phyloP scores from a whole-genome alignment of 2,329 filamentous ascomycete species.

The Didymella sp. region DNA sequence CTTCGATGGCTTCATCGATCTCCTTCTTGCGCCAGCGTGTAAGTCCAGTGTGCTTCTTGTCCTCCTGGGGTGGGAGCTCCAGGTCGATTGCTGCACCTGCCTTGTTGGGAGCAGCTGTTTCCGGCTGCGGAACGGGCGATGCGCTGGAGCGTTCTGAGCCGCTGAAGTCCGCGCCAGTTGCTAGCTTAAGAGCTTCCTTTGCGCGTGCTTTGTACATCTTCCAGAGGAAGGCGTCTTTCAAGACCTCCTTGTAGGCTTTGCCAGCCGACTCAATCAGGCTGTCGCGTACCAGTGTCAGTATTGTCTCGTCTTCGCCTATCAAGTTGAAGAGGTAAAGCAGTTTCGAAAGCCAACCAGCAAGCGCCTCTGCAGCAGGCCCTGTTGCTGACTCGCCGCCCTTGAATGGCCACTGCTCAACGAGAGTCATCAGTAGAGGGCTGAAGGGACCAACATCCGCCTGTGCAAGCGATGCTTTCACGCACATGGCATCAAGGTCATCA shows the following conservation, averaged over 20 bases:
- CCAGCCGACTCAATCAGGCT: slow-evolving; percentile 38
- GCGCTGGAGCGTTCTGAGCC: slow-evolving; percentile 44
- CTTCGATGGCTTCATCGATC: slow-evolving; percentile 78
- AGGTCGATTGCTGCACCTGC: slow-evolving; percentile 32
- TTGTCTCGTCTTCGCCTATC: slow-evolving; percentile 45
- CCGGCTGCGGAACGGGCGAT: slow-evolving; percentile 33
- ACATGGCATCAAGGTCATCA: slow-evolving; percentile 67
- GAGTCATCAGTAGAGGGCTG: slow-evolving; percentile 71
- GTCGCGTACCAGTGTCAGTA: slow-evolving; percentile 39
- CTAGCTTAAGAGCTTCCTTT: slow-evolving; percentile 44
- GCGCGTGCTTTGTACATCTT: slow-evolving; percentile 49
- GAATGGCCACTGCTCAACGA: slow-evolving; percentile 82
- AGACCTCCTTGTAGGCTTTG: slow-evolving; percentile 38
- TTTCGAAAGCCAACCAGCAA: slow-evolving; percentile 48
- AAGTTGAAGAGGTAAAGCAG: slow-evolving; percentile 46
- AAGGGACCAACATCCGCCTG: slow-evolving; percentile 44
- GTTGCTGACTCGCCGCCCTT: slow-evolving; percentile 42
- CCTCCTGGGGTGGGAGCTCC: slow-evolving; percentile 50
- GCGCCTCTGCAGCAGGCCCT: slow-evolving; percentile 33
- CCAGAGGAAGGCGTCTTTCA: slow-evolving; percentile 47
- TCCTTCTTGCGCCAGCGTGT: slow-evolving; percentile 76
- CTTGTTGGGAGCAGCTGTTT: slow-evolving; percentile 24
- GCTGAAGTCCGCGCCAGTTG: slow-evolving; percentile 46
- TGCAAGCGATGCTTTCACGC: slow-evolving; percentile 29
- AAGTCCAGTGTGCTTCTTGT: slow-evolving; percentile 56